Evolutionary conservation across 106 monocot genomes (phyloP), one percentile per base, ranked within the genome.

Genomic region (Alisma plantagoaquatica): DNA sequence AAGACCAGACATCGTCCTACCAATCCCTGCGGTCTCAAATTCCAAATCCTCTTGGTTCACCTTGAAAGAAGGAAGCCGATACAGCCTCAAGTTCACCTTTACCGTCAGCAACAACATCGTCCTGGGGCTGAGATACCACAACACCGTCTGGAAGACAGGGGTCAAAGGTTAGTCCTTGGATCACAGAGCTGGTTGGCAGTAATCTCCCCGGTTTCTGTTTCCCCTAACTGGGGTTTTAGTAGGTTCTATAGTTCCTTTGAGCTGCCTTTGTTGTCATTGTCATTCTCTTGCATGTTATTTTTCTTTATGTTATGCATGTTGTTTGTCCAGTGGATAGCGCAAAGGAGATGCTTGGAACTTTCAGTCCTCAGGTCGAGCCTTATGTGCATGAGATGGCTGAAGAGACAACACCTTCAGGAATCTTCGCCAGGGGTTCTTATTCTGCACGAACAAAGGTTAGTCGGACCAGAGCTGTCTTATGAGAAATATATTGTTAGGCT

Each of bases 81-180:
- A 83, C 67, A 67, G 55, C 30, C 83, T 89, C 67, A 89, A 79
- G 56, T 89, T 89, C 63, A 52, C 83, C 46, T 83, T 89, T 42
- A 60, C 62, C 3, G 83, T 89, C 48, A 70, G 47, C 29, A 70
- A 83, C 61, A 89, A 89, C 28, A 83, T 89, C 44, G 89, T 83
- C 21, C 67, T 76, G 48, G 89, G 89, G 14, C 66, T 89, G 29
- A 63, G 30, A 35, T 89, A 89, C 51, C 74, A 69, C 24, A 89
- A 89, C 73, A 76, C 89, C 3, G 83, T 89, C 10, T 89, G 89
- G 89, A 89, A 89, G 41, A 70, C 89, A 12, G 83, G 89, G 16
- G 56, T 89, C 21, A 79, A 65, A 45, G 83, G 89, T 89, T n/a
- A n/a, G n/a, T n/a, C n/a, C n/a, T n/a, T n/a, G n/a, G n/a, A n/a